Evolutionary conservation across 257 asterid species (phyloP).

Genomic region (Nemophila menziesii): DNA sequence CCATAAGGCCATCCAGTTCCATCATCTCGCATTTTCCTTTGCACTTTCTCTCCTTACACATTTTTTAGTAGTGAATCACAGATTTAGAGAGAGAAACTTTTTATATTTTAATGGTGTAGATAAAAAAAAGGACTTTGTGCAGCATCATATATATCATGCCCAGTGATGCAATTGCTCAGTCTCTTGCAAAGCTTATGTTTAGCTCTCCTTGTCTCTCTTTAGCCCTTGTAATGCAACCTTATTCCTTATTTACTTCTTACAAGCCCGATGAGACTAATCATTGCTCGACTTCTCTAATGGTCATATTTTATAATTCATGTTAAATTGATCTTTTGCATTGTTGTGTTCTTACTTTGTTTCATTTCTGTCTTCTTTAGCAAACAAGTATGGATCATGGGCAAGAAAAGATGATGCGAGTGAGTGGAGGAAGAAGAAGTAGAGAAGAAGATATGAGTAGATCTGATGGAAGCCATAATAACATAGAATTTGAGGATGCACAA

Average conservation of each 20-base stretch:
- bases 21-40: not conserved
- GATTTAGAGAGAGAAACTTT: constrained; percentile 2
- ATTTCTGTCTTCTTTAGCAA: constrained; percentile 29
- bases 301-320: no score
- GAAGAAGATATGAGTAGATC: constrained; percentile 91
- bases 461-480: constrained; percentile 86
- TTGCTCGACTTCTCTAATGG: no score
- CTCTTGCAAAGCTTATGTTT: constrained; percentile 53
- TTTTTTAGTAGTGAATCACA: constrained; percentile 2
- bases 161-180: constrained; percentile 40
- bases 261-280: no score
- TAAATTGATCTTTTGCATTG: not conserved
- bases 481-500: constrained; percentile 75
- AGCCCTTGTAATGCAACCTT: constrained; percentile 44
- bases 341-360: not conserved
- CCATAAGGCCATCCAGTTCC: not conserved
- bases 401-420: constrained; percentile 37
- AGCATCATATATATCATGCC: constrained; percentile 29
- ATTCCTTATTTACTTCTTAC: not conserved
- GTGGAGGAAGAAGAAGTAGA: constrained; percentile 48
- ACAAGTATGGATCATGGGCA: constrained; percentile 73
- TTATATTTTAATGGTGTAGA: constrained; percentile 1
- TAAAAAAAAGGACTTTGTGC: constrained; percentile 19
- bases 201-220: constrained; percentile 87
- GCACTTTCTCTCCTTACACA: constrained; percentile 1